Evolutionary conservation across 2,329 filamentous ascomycete species (phyloP), one percentile per base, ranked within the genome.

Genomic region (Mycosphaerelloides madeirae): DNA sequence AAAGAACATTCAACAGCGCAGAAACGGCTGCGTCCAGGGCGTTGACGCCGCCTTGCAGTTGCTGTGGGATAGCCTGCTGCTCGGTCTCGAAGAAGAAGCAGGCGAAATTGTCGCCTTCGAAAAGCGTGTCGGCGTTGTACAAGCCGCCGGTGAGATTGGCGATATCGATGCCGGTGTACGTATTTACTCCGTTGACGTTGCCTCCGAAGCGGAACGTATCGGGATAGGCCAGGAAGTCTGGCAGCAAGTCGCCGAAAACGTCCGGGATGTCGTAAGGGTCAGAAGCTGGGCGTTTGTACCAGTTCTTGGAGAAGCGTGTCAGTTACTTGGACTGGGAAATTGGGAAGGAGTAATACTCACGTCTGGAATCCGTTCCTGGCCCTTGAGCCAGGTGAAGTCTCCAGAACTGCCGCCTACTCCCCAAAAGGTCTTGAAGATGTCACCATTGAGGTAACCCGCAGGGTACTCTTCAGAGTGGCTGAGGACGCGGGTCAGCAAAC

Each of bases 131-230:
- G 5, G 58, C 49, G 48, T 71, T 74, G 45, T 69, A 67, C 0
- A 74, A 57, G 13, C 68, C 68, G 6, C 60, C 59, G 12, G 65
- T 67, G n/a, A 71, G 41, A 35, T 68, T 53, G 11, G 43, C 49
- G 8, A 66, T 46, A 44, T 68, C 55, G 35, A 69, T 33, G 6
- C 62, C 62, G n/a, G 56, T 54, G 53, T 65, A 68, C 13, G 59
- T 60, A 50, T 66, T 61, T 11, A 53, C 46, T 5, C 50, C 57
- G 8, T 59, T 61, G 6, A 43, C 47, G 52, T 68, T 68, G 29
- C 65, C 65, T 25, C 65, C 65, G 20, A 67, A 48, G 28, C 45
- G 43, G 36, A 54, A 41, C 19, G 43, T 43, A 12, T 38, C 31
- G 4, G 50, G 48, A 20, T 56, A 54, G 1, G 49, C 46, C n/a